These are phyloP conservation scores for Metarhizium humberi DNA, from an alignment of 2,329 filamentous ascomycete genomes.

Conservation along the genomic window DNA sequence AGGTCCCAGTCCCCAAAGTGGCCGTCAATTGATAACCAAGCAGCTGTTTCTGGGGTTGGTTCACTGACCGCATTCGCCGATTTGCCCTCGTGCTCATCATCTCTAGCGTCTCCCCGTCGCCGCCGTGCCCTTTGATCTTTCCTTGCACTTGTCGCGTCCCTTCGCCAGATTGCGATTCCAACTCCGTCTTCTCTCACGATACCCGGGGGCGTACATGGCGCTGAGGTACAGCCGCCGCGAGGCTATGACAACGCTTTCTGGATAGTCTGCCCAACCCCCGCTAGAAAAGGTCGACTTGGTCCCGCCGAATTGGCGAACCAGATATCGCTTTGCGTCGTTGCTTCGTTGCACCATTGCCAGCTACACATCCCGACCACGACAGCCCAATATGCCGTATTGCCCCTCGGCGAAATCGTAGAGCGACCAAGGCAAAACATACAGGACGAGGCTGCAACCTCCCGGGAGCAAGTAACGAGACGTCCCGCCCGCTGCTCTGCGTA, in stretches of 20 bases:
- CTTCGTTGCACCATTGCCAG: slow-evolving; percentile 2
- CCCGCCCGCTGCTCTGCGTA: slow-evolving; percentile 20
- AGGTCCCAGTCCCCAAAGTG: not conserved
- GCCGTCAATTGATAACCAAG: not conserved
- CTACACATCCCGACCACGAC: not conserved
- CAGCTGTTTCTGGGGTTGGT: not conserved
- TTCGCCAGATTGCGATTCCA: not conserved
- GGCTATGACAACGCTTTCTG: not conserved
- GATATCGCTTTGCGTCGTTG: not conserved
- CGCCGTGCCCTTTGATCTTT: not conserved
- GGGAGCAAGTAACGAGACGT: slow-evolving; percentile 20
- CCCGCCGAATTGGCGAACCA: not conserved
- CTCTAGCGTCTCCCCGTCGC: not conserved
- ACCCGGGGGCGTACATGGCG: not conserved
- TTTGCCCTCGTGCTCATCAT: not conserved
- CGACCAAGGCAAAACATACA: not conserved
- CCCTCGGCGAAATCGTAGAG: slow-evolving; percentile 1
- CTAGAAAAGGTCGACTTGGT: not conserved
- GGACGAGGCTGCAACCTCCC: slow-evolving; percentile 17
- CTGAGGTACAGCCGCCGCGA: not conserved
- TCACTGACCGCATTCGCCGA: not conserved
- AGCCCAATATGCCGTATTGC: slow-evolving; percentile 6
- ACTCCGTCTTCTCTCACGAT: not conserved
- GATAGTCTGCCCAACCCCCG: not conserved
- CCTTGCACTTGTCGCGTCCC: not conserved